Conservation (phyloP, 2,329 filamentous ascomycete species). For the Eutypa lata region DNA sequence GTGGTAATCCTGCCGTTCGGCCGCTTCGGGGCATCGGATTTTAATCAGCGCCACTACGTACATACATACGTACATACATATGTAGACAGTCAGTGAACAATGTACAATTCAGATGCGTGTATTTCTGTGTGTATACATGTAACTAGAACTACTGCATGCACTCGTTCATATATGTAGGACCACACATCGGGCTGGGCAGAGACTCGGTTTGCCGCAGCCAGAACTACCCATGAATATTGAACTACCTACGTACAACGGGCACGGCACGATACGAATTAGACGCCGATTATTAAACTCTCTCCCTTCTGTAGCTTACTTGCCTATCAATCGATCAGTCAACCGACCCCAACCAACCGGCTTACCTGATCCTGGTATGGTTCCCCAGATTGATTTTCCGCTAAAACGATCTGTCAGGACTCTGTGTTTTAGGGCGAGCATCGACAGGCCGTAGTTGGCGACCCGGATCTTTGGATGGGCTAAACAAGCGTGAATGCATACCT, state of each 20-base stretch:
- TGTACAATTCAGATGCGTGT: too few relatives aligned
- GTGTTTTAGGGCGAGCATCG: constrained; percentile 20
- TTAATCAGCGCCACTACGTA: neutral
- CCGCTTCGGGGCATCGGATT: neutral
- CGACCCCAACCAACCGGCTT: neutral
- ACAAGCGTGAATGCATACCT: constrained; percentile 28
- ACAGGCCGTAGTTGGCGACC: constrained; percentile 25
- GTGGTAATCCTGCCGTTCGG: neutral
- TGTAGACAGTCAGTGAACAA: neutral
- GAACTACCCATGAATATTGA: too few relatives aligned
- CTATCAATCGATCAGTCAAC: too few relatives aligned
- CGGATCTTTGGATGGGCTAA: constrained; percentile 31
- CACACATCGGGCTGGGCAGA: too few relatives aligned
- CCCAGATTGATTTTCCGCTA: constrained; percentile 34
- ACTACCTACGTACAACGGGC: too few relatives aligned
- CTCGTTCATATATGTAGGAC: too few relatives aligned
- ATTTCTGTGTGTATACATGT: too few relatives aligned
- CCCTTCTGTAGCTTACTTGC: too few relatives aligned
- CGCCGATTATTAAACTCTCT: too few relatives aligned
- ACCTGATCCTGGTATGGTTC: constrained; percentile 21
- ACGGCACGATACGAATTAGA: too few relatives aligned
- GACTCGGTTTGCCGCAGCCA: too few relatives aligned
- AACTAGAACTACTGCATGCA: too few relatives aligned
- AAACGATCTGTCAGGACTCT: constrained; percentile 30
- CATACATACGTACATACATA: neutral